Evolutionary conservation across 768 basidiomycete species (phyloP), one percentile per base, ranked within the genome.

Genomic region (Russula abietina): DNA sequence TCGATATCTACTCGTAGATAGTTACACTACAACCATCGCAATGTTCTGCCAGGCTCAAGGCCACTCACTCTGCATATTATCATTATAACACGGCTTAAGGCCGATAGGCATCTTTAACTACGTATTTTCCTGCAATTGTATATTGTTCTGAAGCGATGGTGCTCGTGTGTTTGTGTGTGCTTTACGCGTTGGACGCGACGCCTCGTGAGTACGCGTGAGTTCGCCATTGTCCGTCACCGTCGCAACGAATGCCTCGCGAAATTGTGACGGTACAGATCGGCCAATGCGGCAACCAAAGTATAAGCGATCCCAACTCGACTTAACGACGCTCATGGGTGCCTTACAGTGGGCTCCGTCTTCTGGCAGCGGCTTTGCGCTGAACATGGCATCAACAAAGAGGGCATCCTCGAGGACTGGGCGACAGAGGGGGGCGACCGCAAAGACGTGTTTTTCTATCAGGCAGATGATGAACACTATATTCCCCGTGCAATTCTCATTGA

Each of bases 391-490:
- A 94, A 84, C 73, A 88, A 89, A 61, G 90, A 95, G 69, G 97
- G 97, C 32, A 92, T 93, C 62, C 85, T 98, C 52, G 95, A 98
- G 73, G 95, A 98, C 65, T 96, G 93, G 91, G 94, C 95, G 7
- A 91, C 88, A 1, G 93, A 95, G 69, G 91, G 91, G 22, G 92
- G 92, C 10, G 97, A 99, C 75, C 81, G 97, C 69, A 99, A 98
- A 72, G 97, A 99, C 76, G 96, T 97, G 30, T 99, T 99, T 77
- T 99, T 99, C 78, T 98, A 99, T 73, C 96, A 98, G 74, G 97
- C 97, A n/a, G 97, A 99, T 73, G 97, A 99, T 71, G 97, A 98
- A 73, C 95, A 97, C 70, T 99, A 98, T 74, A 95, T 99, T 63
- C 97, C 97, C 2, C 84, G 97, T 57, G 93, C 97, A 5, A 96